Conservation (phyloP, 768 basidiomycete species). For the Tulasnella sp. region DNA sequence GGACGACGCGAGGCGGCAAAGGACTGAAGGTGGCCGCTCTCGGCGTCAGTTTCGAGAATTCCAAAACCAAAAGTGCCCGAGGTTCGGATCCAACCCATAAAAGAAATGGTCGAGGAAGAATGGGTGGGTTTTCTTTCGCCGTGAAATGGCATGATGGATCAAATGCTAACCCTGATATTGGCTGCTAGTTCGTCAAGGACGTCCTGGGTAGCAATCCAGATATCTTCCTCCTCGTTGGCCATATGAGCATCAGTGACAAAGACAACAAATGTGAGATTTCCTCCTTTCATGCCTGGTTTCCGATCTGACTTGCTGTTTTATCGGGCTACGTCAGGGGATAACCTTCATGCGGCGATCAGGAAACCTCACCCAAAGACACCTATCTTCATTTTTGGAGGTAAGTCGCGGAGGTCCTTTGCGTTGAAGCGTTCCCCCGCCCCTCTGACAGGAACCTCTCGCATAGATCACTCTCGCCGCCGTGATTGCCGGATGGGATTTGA, state of each 20-base stretch:
- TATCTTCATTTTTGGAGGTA: constrained; percentile 4
- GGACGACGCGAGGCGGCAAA: neutral
- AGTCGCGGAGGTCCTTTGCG: no score
- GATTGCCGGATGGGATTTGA: neutral
- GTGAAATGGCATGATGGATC: neutral
- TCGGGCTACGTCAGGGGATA: neutral
- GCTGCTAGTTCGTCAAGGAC: neutral
- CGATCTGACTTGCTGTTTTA: neutral
- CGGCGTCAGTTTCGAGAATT: neutral
- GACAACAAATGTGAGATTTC: neutral
- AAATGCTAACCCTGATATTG: neutral
- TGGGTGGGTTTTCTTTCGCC: neutral
- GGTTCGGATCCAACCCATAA: neutral
- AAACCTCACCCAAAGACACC: neutral
- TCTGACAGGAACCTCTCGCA: no score
- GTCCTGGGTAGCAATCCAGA: neutral
- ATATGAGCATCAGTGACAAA: neutral
- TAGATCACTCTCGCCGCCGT: neutral
- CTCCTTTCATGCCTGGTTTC: neutral
- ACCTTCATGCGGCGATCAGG: neutral
- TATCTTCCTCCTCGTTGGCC: constrained; percentile 17
- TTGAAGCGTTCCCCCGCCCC: no score
- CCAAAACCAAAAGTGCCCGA: neutral
- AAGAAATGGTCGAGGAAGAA: neutral
- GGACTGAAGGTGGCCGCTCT: neutral